Base-by-base conservation (phyloP, 805 yeast genomes). In the Naumovozyma baii region DNA sequence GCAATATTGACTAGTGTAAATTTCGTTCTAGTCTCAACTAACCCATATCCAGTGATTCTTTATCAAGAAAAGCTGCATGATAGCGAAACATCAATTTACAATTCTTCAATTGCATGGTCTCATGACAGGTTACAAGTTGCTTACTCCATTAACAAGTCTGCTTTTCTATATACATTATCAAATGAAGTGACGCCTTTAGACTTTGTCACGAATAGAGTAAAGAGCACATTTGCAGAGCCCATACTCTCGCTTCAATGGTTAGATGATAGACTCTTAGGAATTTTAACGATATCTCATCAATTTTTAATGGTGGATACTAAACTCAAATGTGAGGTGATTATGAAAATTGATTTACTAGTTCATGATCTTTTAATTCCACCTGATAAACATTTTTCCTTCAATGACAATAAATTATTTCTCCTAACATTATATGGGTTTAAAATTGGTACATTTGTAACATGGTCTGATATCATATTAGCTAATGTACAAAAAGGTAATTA, bases 401-500 rank as follows among this genome's bases (percentile, higher is more conserved):
- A 45, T 18, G 43, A 47, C 17, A 49, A 46, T 31, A 46, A 45
- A 25, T 22, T 58, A 5, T 36, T 48, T 18, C 36, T 56, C 5
- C 32, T 55, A 20, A 56, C 63, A 4, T 51, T 46, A 15, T 54
- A 53, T 37, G 45, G 50, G 12, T 32, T 59, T n/a, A 50, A 52
- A 22, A 39, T 51, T 1, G 64, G 63, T 3, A 48, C 42, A 17
- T 50, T 53, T 36, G 37, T 49, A 22, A 47, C 61, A 3, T 61
- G 66, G 66, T 52, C 63, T 7, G 56, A 57, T 33, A 46, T 58
- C 1, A 48, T 49, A 10, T 39, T 61, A 16, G 50, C 46, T 19
- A 47, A 48, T 5, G 59, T 61, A 8, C 62, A 59, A 37, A 40
- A 36, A 13, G 61, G 59, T 12, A 49, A 52, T 28, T 59, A 54